Base-by-base conservation (phyloP, 2,329 filamentous ascomycete genomes). In the Talaromyces sp. region DNA sequence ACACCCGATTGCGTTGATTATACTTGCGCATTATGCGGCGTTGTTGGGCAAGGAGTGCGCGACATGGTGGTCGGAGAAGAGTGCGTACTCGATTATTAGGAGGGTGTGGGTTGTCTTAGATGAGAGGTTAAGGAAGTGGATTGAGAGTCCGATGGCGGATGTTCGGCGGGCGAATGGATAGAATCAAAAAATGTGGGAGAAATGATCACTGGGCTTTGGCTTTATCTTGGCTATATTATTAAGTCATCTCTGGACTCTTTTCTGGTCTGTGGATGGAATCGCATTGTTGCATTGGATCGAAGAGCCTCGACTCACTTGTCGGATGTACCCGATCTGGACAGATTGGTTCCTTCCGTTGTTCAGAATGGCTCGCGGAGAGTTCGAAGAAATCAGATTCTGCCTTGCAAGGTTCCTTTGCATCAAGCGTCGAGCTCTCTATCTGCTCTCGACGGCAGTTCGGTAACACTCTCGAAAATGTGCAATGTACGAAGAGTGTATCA, bases 21-120 rank as follows among this genome's bases (percentile, higher is more conserved):
- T 66, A 15, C 54, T 66, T 4, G 61, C 61, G 8, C 64, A 67
- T 53, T 68, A 64, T 45, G 67, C 67, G 38, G 34, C 45, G 7
- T 54, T 67, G 11, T 27, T 66, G 17, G 60, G 31, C n/a, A 49
- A 45, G 13, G 54, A 58, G 17, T 27, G 47, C n/a, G 31, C 53
- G 5, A 45, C 53, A 4, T 67, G 66, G 66, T 67, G 64, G 58
- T 62, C 58, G 4, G 58, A 58, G 6, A 53, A 38, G n/a, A 67
- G 65, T 54, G 47, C 65, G 8, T 62, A 45, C 19, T 34, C 40
- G 25, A 65, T 67, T 38, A 56, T 67, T 3, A 56, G 27, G 17
- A 45, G 65, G 13, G 54, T 67, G 22, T 60, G 61, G 63, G 27
- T 43, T 17, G 36, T 59, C n/a, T 22, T 67, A 34, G 61, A 64